Base-by-base conservation (phyloP, 2,329 filamentous ascomycete genomes). In the Ophiocordyceps robertsii region DNA sequence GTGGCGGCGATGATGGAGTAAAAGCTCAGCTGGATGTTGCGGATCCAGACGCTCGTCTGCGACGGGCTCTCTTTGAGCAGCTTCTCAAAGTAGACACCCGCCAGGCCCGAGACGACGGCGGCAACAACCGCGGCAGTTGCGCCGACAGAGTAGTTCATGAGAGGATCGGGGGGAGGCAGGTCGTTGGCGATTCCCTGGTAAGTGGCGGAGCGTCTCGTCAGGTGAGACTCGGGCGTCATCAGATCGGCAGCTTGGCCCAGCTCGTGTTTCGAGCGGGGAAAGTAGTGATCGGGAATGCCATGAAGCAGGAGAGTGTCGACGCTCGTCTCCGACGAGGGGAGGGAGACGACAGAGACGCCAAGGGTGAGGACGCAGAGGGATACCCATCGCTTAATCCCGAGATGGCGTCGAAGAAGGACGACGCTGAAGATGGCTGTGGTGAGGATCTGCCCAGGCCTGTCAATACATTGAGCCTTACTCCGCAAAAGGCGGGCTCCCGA, bases 21-120 rank as follows among this genome's bases (percentile, higher is more conserved):
- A 56, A 95, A 85, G 1, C 88, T 89, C 21, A 98, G 69, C 61
- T 98, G 92, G 38, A 95, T 83, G 58, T 96, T 98, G 47, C 92
- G 81, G 37, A 92, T 81, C 92, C 92, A 98, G 13, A 96, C 72
- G 1, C 86, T 90, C 6, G 81, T 81, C 39, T 79, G 73, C 2
- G 73, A 72, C 0, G 76, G 72, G n/a, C 84, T 83, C 50, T 95
- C 84, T 60, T 93, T 95, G 43, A 96, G 69, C 3, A 95, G 80
- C 63, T 93, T 95, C 60, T 96, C 85, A 50, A 90, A 89, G 53
- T 85, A 87, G 1, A 90, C 86, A 0, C 88, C 84, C 0, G 87
- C 90, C 39, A 95, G 66, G 3, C 88, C 88, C 1, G 89, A 95
- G 8, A 92, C 73, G 10, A 80, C 68, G 41, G 87, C 89, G 12